Evolutionary conservation across 2,329 filamentous ascomycete genomes (phyloP).

Genomic region (Fusarium anguioides): DNA sequence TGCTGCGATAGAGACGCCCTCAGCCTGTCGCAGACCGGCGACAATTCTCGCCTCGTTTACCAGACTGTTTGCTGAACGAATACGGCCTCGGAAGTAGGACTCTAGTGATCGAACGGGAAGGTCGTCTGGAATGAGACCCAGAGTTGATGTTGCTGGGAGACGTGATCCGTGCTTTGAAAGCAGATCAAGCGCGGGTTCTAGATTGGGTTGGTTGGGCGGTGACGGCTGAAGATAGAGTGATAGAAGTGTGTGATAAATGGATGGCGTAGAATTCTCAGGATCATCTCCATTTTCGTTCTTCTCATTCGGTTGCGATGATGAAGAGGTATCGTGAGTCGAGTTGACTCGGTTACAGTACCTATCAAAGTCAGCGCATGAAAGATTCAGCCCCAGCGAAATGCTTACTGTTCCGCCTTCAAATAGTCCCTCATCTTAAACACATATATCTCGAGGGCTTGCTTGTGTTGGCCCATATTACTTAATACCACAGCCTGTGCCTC

Average conservation of each 20-base stretch:
- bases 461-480: constrained; percentile 94
- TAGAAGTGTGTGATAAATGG: constrained; percentile 92
- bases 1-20: constrained; percentile 81
- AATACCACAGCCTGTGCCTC: constrained; percentile 91
- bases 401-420: constrained; percentile 90
- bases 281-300: constrained; percentile 49
- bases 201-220: constrained; percentile 75
- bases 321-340: constrained; percentile 63
- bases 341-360: constrained; percentile 92
- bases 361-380: constrained; percentile 33
- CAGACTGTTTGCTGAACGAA: constrained; percentile 84
- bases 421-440: constrained; percentile 94
- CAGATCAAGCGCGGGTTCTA: constrained; percentile 83
- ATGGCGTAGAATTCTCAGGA: constrained; percentile 68
- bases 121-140: constrained; percentile 84
- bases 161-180: constrained; percentile 94
- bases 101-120: constrained; percentile 84
- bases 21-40: constrained; percentile 78
- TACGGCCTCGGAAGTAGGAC: constrained; percentile 91
- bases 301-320: constrained; percentile 50
- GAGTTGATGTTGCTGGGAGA: constrained; percentile 85
- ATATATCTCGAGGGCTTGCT: constrained; percentile 95
- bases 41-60: constrained; percentile 85
- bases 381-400: constrained; percentile 26
- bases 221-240: constrained; percentile 89